Evolutionary conservation across 495 filamentous ascomycete genomes (phyloP), one percentile per base, ranked within the genome.

Genomic region (Tuber microsphaerosporum): DNA sequence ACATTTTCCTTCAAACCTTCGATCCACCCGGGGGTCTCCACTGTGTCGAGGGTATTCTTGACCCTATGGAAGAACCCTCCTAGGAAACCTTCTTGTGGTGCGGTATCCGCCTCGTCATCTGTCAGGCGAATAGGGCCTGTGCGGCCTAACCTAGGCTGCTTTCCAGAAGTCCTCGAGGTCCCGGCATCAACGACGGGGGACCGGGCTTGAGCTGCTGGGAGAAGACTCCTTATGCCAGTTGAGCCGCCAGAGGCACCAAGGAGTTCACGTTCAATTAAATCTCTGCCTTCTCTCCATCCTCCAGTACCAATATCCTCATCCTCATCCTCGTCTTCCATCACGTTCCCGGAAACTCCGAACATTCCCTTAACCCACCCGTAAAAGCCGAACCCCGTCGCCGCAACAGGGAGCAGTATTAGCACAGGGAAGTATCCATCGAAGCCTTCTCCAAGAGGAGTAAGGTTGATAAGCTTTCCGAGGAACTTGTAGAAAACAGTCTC

Each of bases 201-300:
- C 7, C 85, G 86, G 14, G 84, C 86, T n/a, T 84, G 82, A 20
- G 74, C 39, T 73, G 83, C 17, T 76, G 81, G 39, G 20, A 71
- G 48, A 20, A 68, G 42, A 75, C 20, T 44, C 61, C 43, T 42
- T 31, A 73, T 45, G 20, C 73, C 71, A 4, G 73, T 73, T 34
- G 56, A 65, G 31, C 77, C 70, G 16, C 77, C 43, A 48, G 79
- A 74, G 48, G 77, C 69, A 85, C 90, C 91, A 71, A 91, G 89
- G 26, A 96, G 82, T 82, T 99, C 95, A 20, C 94, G 89, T 75
- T 97, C 93, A 75, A 99, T 97, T 19, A 99, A 87, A 43, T 93
- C 93, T n/a, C 92, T 88, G 20, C 95, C 95, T 85, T 99, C 95
- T 46, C 94, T 87, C 95, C 95, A 99, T 22, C 91, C 89, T 44